A percentile compares a stretch with the other conserved stretches of the same genome.
These are phyloP conservation scores for Ogataea thermomethanolica DNA, from an alignment of 805 yeast species.

Conservation along the genomic window DNA sequence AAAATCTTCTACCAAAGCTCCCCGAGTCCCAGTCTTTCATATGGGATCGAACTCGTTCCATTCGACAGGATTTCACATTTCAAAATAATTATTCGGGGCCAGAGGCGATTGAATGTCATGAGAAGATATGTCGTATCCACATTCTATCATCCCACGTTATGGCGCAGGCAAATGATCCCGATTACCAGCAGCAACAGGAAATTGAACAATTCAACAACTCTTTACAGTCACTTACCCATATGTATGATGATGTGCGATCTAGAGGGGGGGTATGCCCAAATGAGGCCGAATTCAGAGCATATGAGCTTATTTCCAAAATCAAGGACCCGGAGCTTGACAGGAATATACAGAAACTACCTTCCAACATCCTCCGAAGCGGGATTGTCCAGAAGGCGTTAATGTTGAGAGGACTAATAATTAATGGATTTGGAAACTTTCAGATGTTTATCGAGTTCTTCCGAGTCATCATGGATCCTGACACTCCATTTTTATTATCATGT, in stretches of 20 bases:
- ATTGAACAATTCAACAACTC: constrained; percentile 91
- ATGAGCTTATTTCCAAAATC: constrained; percentile 72
- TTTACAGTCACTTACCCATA: constrained; percentile 80
- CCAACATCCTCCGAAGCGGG: constrained; percentile 46
- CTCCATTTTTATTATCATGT: constrained; percentile 70
- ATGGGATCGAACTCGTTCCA: constrained; percentile 97
- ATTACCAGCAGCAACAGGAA: constrained; percentile 92
- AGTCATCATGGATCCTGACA: constrained; percentile 41
- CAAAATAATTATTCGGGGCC: constrained; percentile 93
- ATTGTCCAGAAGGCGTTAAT: constrained; percentile 68
- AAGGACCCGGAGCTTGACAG: constrained; percentile 84
- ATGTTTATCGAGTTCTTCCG: constrained; percentile 64
- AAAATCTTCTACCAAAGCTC: constrained; percentile 55
- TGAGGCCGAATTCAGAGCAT: constrained; percentile 92
- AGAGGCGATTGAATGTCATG: constrained; percentile 91
- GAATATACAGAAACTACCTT: constrained; percentile 66
- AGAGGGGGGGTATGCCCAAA: constrained; percentile 68
- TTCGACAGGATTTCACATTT: constrained; percentile 94
- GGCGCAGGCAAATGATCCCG: constrained; percentile 63
- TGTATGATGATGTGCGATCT: constrained; percentile 75
- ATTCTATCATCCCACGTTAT: constrained; percentile 76
- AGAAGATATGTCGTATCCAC: constrained; percentile 86
- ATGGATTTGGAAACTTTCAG: constrained; percentile 61
- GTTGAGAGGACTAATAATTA: constrained; percentile 62
- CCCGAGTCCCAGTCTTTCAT: constrained; percentile 87